Conservation (phyloP, 352 stramenopile species). For the Phytopythium chamaehyphon region DNA sequence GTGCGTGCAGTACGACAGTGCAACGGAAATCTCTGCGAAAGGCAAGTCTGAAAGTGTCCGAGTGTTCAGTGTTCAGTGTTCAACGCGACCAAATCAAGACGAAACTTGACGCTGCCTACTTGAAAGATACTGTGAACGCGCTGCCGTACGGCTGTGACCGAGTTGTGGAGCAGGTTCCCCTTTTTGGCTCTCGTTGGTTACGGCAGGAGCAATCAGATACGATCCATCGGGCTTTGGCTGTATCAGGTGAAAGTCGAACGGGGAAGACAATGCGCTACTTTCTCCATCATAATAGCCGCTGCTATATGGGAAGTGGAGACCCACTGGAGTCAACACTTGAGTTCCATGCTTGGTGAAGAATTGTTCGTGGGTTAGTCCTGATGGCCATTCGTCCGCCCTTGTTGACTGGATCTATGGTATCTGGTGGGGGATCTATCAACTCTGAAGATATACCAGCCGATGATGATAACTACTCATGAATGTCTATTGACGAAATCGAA, state of each 20-base stretch:
- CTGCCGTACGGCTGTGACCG: conserved; percentile 48
- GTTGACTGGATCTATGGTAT: no score
- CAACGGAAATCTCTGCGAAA: conserved; percentile 53
- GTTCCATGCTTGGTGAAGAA: conserved; percentile 55
- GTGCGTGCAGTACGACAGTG: conserved; percentile 43
- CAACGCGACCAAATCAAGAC: conserved; percentile 25
- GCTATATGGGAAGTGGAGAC: conserved; percentile 53
- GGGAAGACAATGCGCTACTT: conserved; percentile 72
- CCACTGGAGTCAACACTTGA: conserved; percentile 51
- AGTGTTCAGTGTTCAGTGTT: conserved; percentile 51
- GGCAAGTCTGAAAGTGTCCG: conserved; percentile 43
- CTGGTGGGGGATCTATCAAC: no score
- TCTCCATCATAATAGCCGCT: conserved; percentile 37
- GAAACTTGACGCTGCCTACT: conserved; percentile 25
- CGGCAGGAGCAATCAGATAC: conserved; percentile 7
- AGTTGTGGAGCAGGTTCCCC: conserved; percentile 41
- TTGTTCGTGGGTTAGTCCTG: conserved; percentile 34
- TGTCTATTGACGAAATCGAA: not conserved
- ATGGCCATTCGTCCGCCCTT: conserved; percentile 4
- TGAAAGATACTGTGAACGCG: conserved; percentile 23
- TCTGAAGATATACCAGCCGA: not conserved
- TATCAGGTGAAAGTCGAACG: conserved; percentile 54
- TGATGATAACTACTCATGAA: not conserved
- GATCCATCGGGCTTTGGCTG: conserved; percentile 38
- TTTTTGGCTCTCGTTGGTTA: conserved; percentile 29